Conservation (phyloP, 176 grass and related monocot genomes). For the Ampelocalamus luodianensis region DNA sequence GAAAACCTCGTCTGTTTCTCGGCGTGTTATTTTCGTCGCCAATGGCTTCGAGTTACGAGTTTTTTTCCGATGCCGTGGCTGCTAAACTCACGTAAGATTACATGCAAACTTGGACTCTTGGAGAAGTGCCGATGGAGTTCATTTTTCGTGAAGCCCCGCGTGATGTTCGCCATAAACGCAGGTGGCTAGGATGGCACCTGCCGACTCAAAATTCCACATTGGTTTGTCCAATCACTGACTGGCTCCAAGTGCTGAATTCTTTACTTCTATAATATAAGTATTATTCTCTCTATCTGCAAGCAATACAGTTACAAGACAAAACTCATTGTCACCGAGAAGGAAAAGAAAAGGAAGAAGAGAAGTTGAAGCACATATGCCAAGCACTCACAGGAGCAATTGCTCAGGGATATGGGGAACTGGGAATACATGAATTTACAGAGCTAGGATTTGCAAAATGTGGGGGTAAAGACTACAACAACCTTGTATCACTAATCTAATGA, state of each 20-base stretch:
- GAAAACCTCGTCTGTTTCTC: neutral
- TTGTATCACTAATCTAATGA: slow-evolving; percentile 59
- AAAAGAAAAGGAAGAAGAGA: neutral
- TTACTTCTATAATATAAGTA: slow-evolving; percentile 8
- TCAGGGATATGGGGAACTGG: neutral
- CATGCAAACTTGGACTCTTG: no score
- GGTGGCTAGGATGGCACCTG: neutral
- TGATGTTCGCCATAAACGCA: no score
- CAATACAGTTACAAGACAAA: slow-evolving; percentile 38
- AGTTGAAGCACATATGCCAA: neutral
- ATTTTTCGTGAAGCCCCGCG: no score
- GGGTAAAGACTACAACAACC: neutral
- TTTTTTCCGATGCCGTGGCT: neutral
- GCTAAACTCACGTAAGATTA: neutral
- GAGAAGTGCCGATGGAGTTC: neutral
- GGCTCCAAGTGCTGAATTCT: neutral
- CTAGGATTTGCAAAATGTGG: neutral
- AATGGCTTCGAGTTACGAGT: neutral
- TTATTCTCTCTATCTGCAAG: neutral
- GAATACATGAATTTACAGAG: neutral
- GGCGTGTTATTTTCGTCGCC: neutral
- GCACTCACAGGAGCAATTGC: neutral
- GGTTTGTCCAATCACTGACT: neutral
- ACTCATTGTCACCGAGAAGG: neutral
- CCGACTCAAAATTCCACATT: neutral